Conservation (phyloP, 176 grass and related monocot species). For the Aechmea fasciata region DNA sequence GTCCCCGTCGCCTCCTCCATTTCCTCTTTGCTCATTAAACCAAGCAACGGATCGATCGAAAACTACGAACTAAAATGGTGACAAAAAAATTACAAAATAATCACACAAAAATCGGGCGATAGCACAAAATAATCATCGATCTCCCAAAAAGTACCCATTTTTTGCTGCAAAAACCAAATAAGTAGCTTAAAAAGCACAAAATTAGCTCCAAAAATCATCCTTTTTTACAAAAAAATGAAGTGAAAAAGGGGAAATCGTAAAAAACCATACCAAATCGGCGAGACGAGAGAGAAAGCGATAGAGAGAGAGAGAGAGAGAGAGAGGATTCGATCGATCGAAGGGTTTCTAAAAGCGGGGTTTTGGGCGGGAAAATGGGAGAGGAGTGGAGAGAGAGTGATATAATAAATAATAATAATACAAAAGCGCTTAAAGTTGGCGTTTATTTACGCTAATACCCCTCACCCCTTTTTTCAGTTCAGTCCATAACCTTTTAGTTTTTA, state of each 20-base stretch:
- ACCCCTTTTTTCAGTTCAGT: no score
- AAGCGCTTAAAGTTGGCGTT: accelerated
- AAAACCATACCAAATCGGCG: neutral
- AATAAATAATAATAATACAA: no score
- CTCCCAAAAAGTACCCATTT: neutral
- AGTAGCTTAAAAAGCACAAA: neutral
- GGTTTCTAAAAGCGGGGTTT: slow-evolving; percentile 13
- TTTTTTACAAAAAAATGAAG: neutral
- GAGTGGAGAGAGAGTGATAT: neutral
- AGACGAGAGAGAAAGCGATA: neutral
- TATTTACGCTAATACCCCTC: slow-evolving; percentile 3
- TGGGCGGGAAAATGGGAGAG: slow-evolving; percentile 42
- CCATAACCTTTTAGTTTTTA: no score
- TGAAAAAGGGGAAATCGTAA: neutral
- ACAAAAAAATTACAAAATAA: neutral
- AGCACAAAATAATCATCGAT: neutral
- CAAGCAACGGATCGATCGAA: slow-evolving; percentile 16
- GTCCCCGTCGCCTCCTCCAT: slow-evolving; percentile 32
- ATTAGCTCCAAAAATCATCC: neutral
- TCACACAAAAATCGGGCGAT: neutral
- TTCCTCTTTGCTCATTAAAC: slow-evolving; percentile 1
- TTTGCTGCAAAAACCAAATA: neutral
- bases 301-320: neutral
- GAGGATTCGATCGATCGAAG: neutral
- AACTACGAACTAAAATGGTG: neutral